Evolutionary conservation across 768 basidiomycete genomes (phyloP), one percentile per base, ranked within the genome.

Genomic region (Tephrocybe sp.): DNA sequence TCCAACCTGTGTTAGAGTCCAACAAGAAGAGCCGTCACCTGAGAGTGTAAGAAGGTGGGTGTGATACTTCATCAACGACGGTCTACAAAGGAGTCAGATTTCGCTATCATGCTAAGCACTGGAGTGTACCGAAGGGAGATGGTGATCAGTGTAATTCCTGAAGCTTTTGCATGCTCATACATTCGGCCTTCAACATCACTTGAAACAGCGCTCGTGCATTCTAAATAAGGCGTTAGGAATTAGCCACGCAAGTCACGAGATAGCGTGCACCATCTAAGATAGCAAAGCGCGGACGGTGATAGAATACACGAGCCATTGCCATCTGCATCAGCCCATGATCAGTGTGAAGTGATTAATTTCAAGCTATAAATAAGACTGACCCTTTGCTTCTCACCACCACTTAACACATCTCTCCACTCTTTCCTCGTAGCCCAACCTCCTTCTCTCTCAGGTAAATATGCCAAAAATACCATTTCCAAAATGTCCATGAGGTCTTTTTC

Each of bases 331-430:
- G 11, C 34, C 17, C 48, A 45, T 10, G 41, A 51, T 47, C 26
- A 46, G 40, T 19, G 3, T n/a, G 13, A 42, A 39, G 22, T 9
- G 4, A 20, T 33, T 11, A 14, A 13, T 45, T 50, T 9, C n/a
- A 9, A 46, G 13, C 2, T 32, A 34, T 30, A 11, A 45, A 31
- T 10, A 17, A 42, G 33, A 53, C 80, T 34, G 53, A 89, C 87
- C 62, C 95, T 70, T 68, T 98, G 96, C 70, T 97, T 98, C 79
- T 98, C 96, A 0, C 96, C 96, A 0, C 96, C 96, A 59, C 92
- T 94, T 61, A 96, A 71, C 39, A 98, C 92, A 69, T 97, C 92
- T 56, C 92, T 80, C 95, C 95, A 98, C 67, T 98, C 95, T 69
- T 97, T 98, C 62, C 87, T 72, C 22, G 92, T 87, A 53, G 74